Conservation (phyloP, 306 rosid genomes). For the Glycyrrhiza uralensis region DNA sequence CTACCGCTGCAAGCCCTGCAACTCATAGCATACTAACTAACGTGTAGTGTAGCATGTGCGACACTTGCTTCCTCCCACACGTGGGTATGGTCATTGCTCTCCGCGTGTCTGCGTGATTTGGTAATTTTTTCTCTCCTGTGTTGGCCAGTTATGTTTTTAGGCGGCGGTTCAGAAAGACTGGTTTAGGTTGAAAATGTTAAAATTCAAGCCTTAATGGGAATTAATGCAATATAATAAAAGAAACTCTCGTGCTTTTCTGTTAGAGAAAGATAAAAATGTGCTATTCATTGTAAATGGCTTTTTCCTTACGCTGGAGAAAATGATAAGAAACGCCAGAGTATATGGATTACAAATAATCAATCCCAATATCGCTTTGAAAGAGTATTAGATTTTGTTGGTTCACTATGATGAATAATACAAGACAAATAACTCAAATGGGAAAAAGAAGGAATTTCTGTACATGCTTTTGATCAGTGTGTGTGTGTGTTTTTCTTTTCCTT, state of each 20-base stretch:
- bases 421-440: too few species aligned
- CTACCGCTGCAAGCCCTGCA: neutral
- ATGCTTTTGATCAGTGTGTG: neutral
- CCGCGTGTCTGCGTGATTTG: neutral
- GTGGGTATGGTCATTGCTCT: neutral
- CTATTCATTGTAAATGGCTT: too few species aligned
- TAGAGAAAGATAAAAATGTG: too few species aligned
- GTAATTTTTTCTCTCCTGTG: too few species aligned
- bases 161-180: too few species aligned
- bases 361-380: neutral
- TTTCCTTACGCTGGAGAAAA: too few species aligned
- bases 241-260: too few species aligned
- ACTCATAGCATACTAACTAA: too few species aligned
- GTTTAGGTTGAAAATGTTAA: too few species aligned
- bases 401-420: neutral
- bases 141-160: too few species aligned
- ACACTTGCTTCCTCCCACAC: slow-evolving; percentile 15
- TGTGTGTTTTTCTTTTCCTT: neutral
- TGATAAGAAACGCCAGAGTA: neutral
- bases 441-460: neutral
- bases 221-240: too few species aligned
- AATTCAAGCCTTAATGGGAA: too few species aligned
- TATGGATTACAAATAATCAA: neutral
- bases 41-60: neutral
- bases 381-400: neutral